Base-by-base conservation (phyloP, 192 early-diverging fungal genomes). In the Podila minutissima region DNA sequence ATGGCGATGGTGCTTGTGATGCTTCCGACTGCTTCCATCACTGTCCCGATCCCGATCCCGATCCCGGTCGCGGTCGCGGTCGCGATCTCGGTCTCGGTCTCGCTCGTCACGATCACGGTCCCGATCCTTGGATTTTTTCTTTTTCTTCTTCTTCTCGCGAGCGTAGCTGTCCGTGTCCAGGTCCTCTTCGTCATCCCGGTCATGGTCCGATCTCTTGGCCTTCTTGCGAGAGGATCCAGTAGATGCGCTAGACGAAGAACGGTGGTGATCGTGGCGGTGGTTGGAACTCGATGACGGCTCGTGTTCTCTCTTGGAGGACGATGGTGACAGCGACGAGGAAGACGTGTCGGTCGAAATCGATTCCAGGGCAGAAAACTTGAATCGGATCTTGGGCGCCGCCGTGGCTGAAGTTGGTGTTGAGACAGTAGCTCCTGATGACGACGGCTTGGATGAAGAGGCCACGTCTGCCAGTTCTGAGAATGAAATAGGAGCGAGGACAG, bases 311-410 rank as follows among this genome's bases (percentile, higher is more conserved):
- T 81, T 81, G 24, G 20, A 53, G 20, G 59, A 49, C 0, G 67
- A 59, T 2, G 71, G 35, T 3, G 66, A 22, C 8, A 59, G 8
- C 5, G 38, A 48, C 15, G 57, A 61, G 1, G 71, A 51, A 48
- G 65, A 59, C 0, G 50, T 70, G 9, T 33, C 62, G 11, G 74
- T 64, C 2, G 76, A 72, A 26, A 60, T 53, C 2, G 69, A 55
- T 35, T 71, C 62, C 32, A 72, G 28, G 5, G 82, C 74, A 2
- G 74, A 76, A 35, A 76, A 73, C n/a, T 83, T 83, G 74, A 77
- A 73, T 10, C 74, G 61, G 55, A 77, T 76, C 51, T 83, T 83
- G 50, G 83, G 75, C 17, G 83, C 64, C 20, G 83, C 55, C 17
- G 81, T 68, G 0, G 63, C 62, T 28, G 78, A 49, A 13, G 70